phyloP scores from a whole-genome alignment of 768 basidiomycete species.

The Russula brevipes region DNA sequence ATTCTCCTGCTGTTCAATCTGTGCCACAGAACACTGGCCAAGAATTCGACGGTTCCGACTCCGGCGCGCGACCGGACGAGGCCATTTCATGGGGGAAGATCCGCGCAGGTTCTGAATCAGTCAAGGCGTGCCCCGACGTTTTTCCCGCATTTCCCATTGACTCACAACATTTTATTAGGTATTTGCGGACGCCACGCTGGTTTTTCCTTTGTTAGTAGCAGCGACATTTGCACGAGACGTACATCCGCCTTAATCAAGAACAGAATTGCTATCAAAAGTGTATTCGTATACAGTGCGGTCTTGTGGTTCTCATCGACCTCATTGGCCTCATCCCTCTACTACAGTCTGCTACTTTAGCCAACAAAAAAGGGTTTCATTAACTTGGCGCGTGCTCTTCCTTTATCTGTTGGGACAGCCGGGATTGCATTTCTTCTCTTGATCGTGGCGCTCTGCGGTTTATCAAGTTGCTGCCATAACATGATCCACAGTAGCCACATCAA shows the following conservation, averaged over 20 bases:
- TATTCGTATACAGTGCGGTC: neutral
- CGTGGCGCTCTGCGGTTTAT: neutral
- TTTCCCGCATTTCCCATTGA: neutral
- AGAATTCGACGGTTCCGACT: constrained; percentile 98
- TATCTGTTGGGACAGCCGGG: neutral
- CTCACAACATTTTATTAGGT: constrained; percentile 39
- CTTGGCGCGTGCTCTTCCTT: neutral
- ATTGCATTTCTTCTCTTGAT: neutral
- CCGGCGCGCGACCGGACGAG: constrained; percentile 94
- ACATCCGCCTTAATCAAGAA: neutral
- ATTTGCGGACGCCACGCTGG: constrained; percentile 94
- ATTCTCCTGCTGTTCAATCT: neutral
- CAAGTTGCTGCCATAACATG: neutral
- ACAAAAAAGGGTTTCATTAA: neutral
- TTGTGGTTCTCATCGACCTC: neutral
- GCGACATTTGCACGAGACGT: constrained; percentile 75
- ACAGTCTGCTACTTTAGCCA: neutral
- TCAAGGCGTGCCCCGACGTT: constrained; percentile 51
- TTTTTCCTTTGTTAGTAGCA: constrained; percentile 92
- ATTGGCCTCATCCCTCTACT: no score
- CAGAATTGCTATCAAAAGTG: neutral
- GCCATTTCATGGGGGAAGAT: constrained; percentile 99
- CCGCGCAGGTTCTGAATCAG: constrained; percentile 71
- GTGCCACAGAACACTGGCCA: constrained; percentile 84
- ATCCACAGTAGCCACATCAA: neutral